Percentiles rank a stretch among this genome's conserved stretches.
Conservation (phyloP, 352 stramenopile genomes). For the Pythium biforme region DNA sequence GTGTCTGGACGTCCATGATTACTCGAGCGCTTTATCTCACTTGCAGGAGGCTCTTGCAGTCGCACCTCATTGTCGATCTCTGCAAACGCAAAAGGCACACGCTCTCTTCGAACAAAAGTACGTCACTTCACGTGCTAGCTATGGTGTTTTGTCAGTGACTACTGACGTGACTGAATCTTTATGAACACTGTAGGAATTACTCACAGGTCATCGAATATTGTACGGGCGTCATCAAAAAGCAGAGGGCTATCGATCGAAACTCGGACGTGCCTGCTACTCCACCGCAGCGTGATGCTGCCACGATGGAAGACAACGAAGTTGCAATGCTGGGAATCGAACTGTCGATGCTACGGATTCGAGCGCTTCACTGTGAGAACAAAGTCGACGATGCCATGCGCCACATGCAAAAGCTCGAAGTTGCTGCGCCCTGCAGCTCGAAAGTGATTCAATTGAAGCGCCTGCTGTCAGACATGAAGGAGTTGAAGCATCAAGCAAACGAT, state of each 20-base stretch:
- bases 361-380: slow-evolving; percentile 79
- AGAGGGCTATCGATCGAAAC: slow-evolving; percentile 28
- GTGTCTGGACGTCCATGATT: slow-evolving; percentile 49
- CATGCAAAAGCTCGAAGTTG: slow-evolving; percentile 55
- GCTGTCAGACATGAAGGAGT: slow-evolving; percentile 62
- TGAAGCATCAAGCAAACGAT: slow-evolving; percentile 69
- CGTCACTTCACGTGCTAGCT: slow-evolving; percentile 14
- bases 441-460: slow-evolving; percentile 70
- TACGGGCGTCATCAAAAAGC: slow-evolving; percentile 48
- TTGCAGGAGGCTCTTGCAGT: slow-evolving; percentile 52
- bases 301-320: slow-evolving; percentile 39
- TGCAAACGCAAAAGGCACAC: slow-evolving; percentile 66
- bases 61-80: slow-evolving; percentile 44
- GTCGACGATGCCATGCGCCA: slow-evolving; percentile 53
- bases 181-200: slow-evolving; percentile 42
- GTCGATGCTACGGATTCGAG: slow-evolving; percentile 31
- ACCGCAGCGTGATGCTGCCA: slow-evolving; percentile 3
- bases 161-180: not conserved
- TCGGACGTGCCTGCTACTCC: not conserved
- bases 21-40: slow-evolving; percentile 41
- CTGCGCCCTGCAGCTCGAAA: slow-evolving; percentile 66
- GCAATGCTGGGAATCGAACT: slow-evolving; percentile 62
- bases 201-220: slow-evolving; percentile 51
- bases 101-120: slow-evolving; percentile 71
- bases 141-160: not conserved